Evolutionary conservation across 2,329 filamentous ascomycete genomes (phyloP), one percentile per base, ranked within the genome.

Genomic region (Aspergillus pseudotamarii): DNA sequence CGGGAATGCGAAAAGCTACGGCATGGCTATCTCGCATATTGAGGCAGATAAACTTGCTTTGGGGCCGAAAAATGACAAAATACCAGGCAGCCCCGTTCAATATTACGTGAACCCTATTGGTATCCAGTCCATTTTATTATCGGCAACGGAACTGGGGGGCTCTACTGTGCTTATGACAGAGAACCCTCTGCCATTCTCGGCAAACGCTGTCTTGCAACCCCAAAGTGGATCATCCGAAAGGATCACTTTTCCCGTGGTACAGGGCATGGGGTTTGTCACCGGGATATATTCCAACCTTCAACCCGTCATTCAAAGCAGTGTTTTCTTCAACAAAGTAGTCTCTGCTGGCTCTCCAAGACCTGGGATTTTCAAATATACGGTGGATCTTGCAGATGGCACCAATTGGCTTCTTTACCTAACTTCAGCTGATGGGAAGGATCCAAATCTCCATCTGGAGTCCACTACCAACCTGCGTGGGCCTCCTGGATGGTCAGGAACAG

Each of bases 201-300:
- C 84, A 16, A 88, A 92, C 66, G 87, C 93, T 53, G 89, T 91
- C 51, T 81, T 98, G 36, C 84, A 81, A 57, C 82, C 84, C 3
- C 80, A 82, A 26, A 73, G 76, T n/a, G 81, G 81, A 3, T 83
- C 84, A 9, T 75, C 82, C 1, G 85, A 90, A 0, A 82, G 85
- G 1, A 84, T 98, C 23, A 89, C 87, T 0, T 93, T 96, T 67
- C 93, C 94, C 0, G 74, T 97, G 9, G 88, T 96, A 0, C 94
- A 98, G 73, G 95, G 95, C 12, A 95, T 96, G 88, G 90, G 88
- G 0, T 96, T 93, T 70, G 83, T 97, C 21, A 97, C 94, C 5
- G 94, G 84, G 0, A 77, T 91, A 21, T 98, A 94, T 77, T 84
- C 83, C 59, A 87, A 88, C 34, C 83, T 88, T 0, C 89, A 87